Evolutionary conservation across 2,329 filamentous ascomycete genomes (phyloP), one percentile per base, ranked within the genome.

Genomic region (Coniochaeta hoffmannii): DNA sequence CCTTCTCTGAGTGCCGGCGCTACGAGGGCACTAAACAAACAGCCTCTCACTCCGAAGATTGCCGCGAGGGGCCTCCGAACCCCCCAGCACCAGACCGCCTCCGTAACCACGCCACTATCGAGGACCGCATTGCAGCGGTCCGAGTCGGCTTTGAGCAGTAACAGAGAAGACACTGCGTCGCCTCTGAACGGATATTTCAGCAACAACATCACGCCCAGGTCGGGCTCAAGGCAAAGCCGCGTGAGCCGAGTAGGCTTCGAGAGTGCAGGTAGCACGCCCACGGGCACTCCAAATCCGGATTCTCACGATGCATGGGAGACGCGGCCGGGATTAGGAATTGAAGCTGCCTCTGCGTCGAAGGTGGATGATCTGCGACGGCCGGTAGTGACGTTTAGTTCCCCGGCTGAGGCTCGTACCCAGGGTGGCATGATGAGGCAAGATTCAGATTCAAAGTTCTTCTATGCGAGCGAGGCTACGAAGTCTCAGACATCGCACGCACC

Each of bases 401-500:
- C 68, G 12, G 68, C 70, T 32, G 71, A 76, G 14, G 58, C 60
- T 8, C 63, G 64, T 17, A 60, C 31, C 15, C 28, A 15, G 32
- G 31, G 2, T 19, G 15, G 55, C 22, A 58, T 63, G 54, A 57
- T 61, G 46, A 67, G 62, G 57, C 62, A 69, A 64, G 63, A 69
- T 58, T 62, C 65, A 19, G 79, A 81, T 53, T 73, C 86, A 54
- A 93, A 90, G 73, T 97, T 97, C 78, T 97, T 99, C 69, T 92
- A 95, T 68, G 94, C 92, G 28, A 90, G 86, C 68, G 90, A 96
- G 62, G 88, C 81, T 22, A 62, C 60, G 36, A 86, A 81, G 62
- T 67, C 70, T 38, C 35, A 67, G 35, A 53, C 49, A 35, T 51
- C 56, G 41, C 58, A 59, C 15, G 51, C 53, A 32, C 55, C 59